Percentiles rank a stretch among this genome's conserved stretches.
Evolutionary conservation across 2,329 filamentous ascomycete species (phyloP).

Genomic region (Fusarium oxysporum): DNA sequence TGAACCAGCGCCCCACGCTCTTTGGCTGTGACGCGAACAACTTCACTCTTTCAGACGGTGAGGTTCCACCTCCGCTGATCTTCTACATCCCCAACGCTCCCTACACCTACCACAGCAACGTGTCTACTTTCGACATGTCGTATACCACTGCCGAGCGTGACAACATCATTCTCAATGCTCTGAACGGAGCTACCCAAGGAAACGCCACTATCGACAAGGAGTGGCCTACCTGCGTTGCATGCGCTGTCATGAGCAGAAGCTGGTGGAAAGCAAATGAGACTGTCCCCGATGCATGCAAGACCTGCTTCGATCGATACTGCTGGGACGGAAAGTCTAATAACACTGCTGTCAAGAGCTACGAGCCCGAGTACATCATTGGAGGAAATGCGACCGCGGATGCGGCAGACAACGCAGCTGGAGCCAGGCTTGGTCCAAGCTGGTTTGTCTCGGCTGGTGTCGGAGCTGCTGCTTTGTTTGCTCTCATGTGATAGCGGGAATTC

Average conservation of each 20-base stretch:
- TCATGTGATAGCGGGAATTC: background rate
- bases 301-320: slow-evolving; percentile 87
- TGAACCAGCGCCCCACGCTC: slow-evolving; percentile 72
- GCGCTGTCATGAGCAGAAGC: slow-evolving; percentile 83
- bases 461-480: background rate
- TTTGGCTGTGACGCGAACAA: slow-evolving; percentile 71
- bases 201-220: slow-evolving; percentile 79
- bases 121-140: slow-evolving; percentile 77
- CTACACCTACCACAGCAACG: slow-evolving; percentile 81
- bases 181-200: slow-evolving; percentile 82
- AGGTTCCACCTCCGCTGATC: slow-evolving; percentile 70
- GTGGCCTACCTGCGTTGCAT: slow-evolving; percentile 91
- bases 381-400: slow-evolving; percentile 32
- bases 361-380: slow-evolving; percentile 44
- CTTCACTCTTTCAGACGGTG: slow-evolving; percentile 52
- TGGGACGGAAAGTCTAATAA: slow-evolving; percentile 80
- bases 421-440: background rate
- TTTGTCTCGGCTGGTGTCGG: slow-evolving; percentile 5
- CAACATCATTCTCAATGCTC: slow-evolving; percentile 86
- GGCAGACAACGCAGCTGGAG: background rate
- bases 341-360: slow-evolving; percentile 49
- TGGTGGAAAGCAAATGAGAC: slow-evolving; percentile 75
- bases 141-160: slow-evolving; percentile 77
- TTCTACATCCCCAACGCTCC: slow-evolving; percentile 87
- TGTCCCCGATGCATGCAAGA: slow-evolving; percentile 76